Conservation (phyloP, 208 protist genomes). For the Trypanosoma scelopori region DNA sequence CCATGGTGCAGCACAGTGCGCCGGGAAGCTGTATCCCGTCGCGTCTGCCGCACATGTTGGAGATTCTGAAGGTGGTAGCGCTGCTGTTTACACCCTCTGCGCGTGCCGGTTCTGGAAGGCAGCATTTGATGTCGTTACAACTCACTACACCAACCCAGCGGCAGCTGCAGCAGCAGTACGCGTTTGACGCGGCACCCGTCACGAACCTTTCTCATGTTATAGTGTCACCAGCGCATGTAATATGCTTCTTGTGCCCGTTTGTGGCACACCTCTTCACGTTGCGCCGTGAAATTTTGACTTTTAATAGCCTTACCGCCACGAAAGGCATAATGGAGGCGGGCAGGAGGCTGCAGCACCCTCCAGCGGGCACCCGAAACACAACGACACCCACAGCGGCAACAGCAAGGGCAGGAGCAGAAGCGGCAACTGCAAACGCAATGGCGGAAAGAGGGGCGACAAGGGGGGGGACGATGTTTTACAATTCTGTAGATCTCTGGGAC, state of each 20-base stretch:
- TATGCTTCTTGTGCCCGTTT: constrained; percentile 64
- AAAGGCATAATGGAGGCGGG: background rate
- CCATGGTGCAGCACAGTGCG: constrained; percentile 33
- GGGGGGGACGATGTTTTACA: background rate
- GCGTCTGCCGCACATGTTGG: constrained; percentile 41
- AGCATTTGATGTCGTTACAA: background rate
- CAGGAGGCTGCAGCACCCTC: too few relatives aligned
- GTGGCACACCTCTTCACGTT: constrained; percentile 64
- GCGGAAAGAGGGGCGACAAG: too few relatives aligned
- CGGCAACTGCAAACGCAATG: background rate
- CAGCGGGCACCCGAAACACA: too few relatives aligned
- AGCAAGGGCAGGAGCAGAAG: background rate
- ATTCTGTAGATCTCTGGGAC: constrained; percentile 30
- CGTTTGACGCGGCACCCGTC: constrained; percentile 6
- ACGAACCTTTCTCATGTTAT: constrained; percentile 25
- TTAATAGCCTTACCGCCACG: background rate
- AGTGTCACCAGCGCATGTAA: constrained; percentile 47
- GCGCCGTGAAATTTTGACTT: constrained; percentile 20
- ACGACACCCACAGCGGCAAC: too few relatives aligned
- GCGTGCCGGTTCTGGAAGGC: constrained; percentile 8
- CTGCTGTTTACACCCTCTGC: constrained; percentile 72
- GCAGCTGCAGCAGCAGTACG: background rate
- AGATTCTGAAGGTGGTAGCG: constrained; percentile 54
- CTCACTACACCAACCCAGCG: background rate
- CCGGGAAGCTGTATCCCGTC: constrained; percentile 21